Percentiles rank a stretch among this genome's conserved stretches.
These are phyloP conservation scores for Comarum palustre DNA, from an alignment of 306 rosid species.

Conservation along the genomic window DNA sequence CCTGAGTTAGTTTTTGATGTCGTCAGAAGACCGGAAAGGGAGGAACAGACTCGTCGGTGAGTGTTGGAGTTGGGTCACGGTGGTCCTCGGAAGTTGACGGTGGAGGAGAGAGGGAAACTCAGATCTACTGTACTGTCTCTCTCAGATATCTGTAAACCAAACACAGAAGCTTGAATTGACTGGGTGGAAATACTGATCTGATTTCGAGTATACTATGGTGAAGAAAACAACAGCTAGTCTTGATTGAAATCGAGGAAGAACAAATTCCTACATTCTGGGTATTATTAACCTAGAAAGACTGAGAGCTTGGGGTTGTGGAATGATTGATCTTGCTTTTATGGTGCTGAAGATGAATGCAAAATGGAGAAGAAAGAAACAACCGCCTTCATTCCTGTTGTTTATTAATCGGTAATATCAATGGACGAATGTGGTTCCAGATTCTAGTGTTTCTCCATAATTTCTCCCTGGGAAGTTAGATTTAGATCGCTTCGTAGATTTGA, in stretches of 20 bases:
- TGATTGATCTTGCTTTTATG: slow-evolving; percentile 29
- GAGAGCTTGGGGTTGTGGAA: slow-evolving; percentile 35
- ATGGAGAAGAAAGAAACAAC: slow-evolving; percentile 22
- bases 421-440: no score
- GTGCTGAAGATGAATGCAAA: slow-evolving; percentile 27
- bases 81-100: no score
- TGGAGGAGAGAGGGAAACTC: no score
- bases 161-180: no score
- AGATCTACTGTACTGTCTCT: no score
- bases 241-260: slow-evolving; percentile 55
- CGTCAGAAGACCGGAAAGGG: no score
- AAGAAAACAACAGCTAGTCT: slow-evolving; percentile 57
- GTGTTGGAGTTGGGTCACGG: no score
- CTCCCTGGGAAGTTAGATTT: slow-evolving; percentile 10
- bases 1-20: no score
- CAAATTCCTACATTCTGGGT: slow-evolving; percentile 48
- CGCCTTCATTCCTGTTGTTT: slow-evolving; percentile 16
- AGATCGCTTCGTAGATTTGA: neutral
- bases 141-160: no score
- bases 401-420: neutral
- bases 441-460: no score
- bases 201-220: slow-evolving; percentile 67
- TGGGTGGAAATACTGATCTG: slow-evolving; percentile 50
- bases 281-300: slow-evolving; percentile 38
- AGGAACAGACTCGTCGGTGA: no score